phyloP scores from a whole-genome alignment of 2,329 filamentous ascomycete genomes.

The Hypoxylon sp. region DNA sequence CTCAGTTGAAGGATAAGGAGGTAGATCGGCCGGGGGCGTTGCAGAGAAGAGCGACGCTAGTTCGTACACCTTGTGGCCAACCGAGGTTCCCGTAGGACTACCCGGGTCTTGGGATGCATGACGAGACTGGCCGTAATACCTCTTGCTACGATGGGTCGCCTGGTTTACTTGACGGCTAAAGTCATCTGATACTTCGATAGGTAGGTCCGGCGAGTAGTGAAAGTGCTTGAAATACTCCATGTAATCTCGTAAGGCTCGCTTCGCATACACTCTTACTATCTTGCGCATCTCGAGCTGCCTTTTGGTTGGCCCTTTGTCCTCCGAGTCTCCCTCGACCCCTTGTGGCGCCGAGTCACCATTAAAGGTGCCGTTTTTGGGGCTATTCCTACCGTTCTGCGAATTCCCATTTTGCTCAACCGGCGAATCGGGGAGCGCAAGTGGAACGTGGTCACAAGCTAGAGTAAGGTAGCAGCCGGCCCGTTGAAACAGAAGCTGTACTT shows the following conservation, averaged over 20 bases:
- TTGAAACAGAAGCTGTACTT: constrained; percentile 82
- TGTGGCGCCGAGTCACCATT: constrained; percentile 35
- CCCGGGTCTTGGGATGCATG: constrained; percentile 62
- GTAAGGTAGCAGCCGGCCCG: constrained; percentile 80
- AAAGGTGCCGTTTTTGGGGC: constrained; percentile 27
- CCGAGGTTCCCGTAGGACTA: constrained; percentile 46
- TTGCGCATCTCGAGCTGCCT: constrained; percentile 72
- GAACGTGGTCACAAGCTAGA: constrained; percentile 77
- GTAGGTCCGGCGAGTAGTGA: constrained; percentile 82
- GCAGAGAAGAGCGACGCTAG: constrained; percentile 79
- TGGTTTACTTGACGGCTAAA: constrained; percentile 71
- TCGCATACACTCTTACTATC: constrained; percentile 80
- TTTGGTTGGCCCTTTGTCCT: constrained; percentile 43
- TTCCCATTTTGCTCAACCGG: constrained; percentile 44
- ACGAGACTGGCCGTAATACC: constrained; percentile 55
- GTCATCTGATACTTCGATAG: constrained; percentile 71
- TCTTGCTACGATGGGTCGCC: constrained; percentile 57
- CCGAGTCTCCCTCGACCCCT: constrained; percentile 23
- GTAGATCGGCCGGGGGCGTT: constrained; percentile 75
- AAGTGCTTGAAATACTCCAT: constrained; percentile 79
- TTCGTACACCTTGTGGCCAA: constrained; percentile 60
- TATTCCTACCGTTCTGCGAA: constrained; percentile 39
- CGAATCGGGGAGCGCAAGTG: constrained; percentile 63
- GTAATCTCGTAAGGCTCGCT: constrained; percentile 82
- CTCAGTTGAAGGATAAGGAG: constrained; percentile 72